phyloP scores from a whole-genome alignment of 2,329 filamentous ascomycete species.

The Septoria linicola region DNA sequence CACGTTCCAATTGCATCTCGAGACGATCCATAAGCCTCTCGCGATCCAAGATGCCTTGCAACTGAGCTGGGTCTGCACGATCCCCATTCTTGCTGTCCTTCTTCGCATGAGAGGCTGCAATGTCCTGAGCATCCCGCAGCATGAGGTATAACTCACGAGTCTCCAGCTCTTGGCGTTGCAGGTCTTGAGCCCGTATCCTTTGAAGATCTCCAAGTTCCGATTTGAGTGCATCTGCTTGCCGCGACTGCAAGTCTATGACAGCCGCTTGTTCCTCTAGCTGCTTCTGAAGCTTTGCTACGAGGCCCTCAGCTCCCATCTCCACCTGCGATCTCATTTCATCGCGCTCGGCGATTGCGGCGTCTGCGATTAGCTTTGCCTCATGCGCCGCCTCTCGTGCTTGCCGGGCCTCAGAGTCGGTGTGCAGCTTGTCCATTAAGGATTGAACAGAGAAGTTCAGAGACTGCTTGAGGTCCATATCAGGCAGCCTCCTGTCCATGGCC shows the following conservation, averaged over 20 bases:
- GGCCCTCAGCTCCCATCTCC: constrained; percentile 85
- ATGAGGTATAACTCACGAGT: constrained; percentile 96
- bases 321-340: constrained; percentile 90
- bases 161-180: constrained; percentile 92
- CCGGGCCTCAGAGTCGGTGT: constrained; percentile 92
- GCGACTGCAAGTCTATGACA: constrained; percentile 82
- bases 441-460: constrained; percentile 97
- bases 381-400: constrained; percentile 89
- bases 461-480: constrained; percentile 97
- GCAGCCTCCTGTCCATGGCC: constrained; percentile 91
- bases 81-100: constrained; percentile 54
- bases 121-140: constrained; percentile 95
- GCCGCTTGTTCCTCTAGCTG: constrained; percentile 90
- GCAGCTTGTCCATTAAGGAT: constrained; percentile 88
- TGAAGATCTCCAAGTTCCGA: constrained; percentile 86
- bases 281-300: constrained; percentile 88
- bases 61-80: constrained; percentile 68
- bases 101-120: constrained; percentile 83
- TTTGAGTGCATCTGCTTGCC: constrained; percentile 85
- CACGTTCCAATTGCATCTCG: constrained; percentile 91
- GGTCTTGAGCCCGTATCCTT: constrained; percentile 79
- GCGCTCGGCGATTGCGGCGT: constrained; percentile 91
- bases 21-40: constrained; percentile 89
- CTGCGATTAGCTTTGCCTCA: constrained; percentile 87
- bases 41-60: constrained; percentile 90